Conservation (phyloP, 2,329 filamentous ascomycete species). For the Nigrospora osmanthi region DNA sequence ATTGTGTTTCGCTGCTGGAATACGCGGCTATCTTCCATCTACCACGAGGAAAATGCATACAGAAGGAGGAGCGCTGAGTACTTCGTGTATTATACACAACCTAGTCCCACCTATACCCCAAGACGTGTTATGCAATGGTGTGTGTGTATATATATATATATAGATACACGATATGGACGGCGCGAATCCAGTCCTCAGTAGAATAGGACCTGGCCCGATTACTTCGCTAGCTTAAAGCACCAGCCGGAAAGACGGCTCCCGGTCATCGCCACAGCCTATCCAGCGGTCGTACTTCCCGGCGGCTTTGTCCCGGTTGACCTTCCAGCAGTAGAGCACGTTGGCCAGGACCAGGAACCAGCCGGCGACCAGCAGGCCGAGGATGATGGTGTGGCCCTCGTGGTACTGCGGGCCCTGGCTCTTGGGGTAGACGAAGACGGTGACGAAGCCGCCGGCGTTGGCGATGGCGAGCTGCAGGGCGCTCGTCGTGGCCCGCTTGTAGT, state of each 20-base stretch:
- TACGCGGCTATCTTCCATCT: no score
- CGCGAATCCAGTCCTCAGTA: no score
- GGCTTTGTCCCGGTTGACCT: slow-evolving; percentile 56
- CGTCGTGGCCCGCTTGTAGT: slow-evolving; percentile 64
- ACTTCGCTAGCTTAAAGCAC: slow-evolving; percentile 45
- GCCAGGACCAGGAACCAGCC: slow-evolving; percentile 56
- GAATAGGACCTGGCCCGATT: no score
- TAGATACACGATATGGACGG: no score
- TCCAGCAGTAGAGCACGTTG: slow-evolving; percentile 55
- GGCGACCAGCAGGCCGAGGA: slow-evolving; percentile 50
- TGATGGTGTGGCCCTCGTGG: slow-evolving; percentile 52
- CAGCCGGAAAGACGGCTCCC: slow-evolving; percentile 55
- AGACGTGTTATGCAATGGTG: no score
- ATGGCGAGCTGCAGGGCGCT: slow-evolving; percentile 57
- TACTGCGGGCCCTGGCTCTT: slow-evolving; percentile 47
- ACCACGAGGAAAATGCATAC: no score
- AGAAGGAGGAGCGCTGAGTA: no score
- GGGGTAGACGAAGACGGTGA: slow-evolving; percentile 57
- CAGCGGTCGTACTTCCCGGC: slow-evolving; percentile 51
- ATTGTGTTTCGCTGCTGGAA: no score
- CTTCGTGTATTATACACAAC: no score
- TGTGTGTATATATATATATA: no score
- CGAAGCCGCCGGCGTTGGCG: slow-evolving; percentile 60
- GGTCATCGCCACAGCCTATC: slow-evolving; percentile 50
- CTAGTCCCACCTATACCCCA: no score